phyloP scores from a whole-genome alignment of 73 alveolate genomes.

The Tetrahymena elliotti region DNA sequence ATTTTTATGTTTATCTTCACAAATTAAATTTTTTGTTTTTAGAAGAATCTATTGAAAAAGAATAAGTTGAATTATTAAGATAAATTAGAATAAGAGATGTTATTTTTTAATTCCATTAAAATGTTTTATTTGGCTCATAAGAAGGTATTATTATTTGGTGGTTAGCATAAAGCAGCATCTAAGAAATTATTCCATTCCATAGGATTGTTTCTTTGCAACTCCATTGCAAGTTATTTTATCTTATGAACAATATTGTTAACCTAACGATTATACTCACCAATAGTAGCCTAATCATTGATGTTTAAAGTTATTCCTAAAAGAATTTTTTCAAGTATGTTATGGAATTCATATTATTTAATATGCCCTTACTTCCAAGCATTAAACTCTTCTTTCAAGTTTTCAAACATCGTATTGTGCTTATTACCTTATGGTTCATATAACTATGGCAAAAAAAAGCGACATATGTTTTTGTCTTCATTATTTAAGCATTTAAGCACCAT shows the following conservation, averaged over 20 bases:
- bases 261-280: background rate
- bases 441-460: conserved; percentile 52
- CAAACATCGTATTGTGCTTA: conserved; percentile 13
- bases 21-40: background rate
- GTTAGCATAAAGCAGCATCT: conserved; percentile 43
- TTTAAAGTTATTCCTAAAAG: conserved; percentile 23
- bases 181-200: conserved; percentile 69
- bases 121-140: background rate
- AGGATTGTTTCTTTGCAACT: conserved; percentile 57
- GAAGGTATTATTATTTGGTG: background rate
- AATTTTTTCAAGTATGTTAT: conserved; percentile 43
- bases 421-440: conserved; percentile 53
- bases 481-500: conserved; percentile 56
- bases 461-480: conserved; percentile 62
- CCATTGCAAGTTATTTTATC: conserved; percentile 56
- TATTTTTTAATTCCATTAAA: background rate
- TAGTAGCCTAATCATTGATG: conserved; percentile 6
- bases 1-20: background rate
- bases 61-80: background rate
- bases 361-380: conserved; percentile 33
- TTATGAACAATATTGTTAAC: conserved; percentile 36
- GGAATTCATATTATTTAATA: conserved; percentile 31
- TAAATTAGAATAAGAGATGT: background rate
- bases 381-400: conserved; percentile 33
- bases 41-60: background rate